A percentile compares a stretch with the other conserved stretches of the same genome.
These are phyloP conservation scores for Diplodia sapinea DNA, from an alignment of 2,329 filamentous ascomycete species.

Conservation along the genomic window DNA sequence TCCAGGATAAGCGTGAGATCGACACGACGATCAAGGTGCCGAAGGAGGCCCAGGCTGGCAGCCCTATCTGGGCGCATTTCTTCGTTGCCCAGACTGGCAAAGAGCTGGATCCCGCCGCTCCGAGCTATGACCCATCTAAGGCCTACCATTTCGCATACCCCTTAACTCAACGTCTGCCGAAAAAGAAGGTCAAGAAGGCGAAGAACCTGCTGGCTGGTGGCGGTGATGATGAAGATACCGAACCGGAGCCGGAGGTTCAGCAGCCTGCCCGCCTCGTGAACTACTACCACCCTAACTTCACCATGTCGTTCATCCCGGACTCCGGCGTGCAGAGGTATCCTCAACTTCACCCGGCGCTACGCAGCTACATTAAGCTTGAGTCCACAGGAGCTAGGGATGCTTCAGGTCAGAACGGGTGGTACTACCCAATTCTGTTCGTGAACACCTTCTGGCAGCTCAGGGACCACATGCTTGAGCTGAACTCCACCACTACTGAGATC, in stretches of 20 bases:
- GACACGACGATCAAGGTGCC: slow-evolving; percentile 81
- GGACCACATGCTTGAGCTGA: slow-evolving; percentile 88
- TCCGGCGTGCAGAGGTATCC: slow-evolving; percentile 72
- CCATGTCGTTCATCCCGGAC: slow-evolving; percentile 83
- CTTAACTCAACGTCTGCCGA: slow-evolving; percentile 85
- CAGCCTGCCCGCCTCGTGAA: slow-evolving; percentile 72
- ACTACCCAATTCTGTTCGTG: slow-evolving; percentile 85
- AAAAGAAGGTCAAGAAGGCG: slow-evolving; percentile 88
- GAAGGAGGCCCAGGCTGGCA: slow-evolving; percentile 82
- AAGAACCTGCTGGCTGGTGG: slow-evolving; percentile 74
- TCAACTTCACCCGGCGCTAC: slow-evolving; percentile 72
- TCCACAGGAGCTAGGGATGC: slow-evolving; percentile 79
- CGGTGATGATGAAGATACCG: slow-evolving; percentile 56
- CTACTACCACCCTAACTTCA: slow-evolving; percentile 96
- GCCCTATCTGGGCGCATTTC: slow-evolving; percentile 93
- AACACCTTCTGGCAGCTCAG: slow-evolving; percentile 98
- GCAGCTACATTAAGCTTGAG: slow-evolving; percentile 81
- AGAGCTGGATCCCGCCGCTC: slow-evolving; percentile 74
- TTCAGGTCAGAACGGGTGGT: slow-evolving; percentile 89
- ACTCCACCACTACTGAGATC: slow-evolving; percentile 82
- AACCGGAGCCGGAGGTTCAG: slow-evolving; percentile 58
- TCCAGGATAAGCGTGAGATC: slow-evolving; percentile 75
- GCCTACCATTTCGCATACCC: slow-evolving; percentile 86
- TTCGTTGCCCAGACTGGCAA: slow-evolving; percentile 80
- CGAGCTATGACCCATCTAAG: slow-evolving; percentile 73